Evolutionary conservation across 2,329 filamentous ascomycete species (phyloP).

Genomic region (Aplosporella prunicola): DNA sequence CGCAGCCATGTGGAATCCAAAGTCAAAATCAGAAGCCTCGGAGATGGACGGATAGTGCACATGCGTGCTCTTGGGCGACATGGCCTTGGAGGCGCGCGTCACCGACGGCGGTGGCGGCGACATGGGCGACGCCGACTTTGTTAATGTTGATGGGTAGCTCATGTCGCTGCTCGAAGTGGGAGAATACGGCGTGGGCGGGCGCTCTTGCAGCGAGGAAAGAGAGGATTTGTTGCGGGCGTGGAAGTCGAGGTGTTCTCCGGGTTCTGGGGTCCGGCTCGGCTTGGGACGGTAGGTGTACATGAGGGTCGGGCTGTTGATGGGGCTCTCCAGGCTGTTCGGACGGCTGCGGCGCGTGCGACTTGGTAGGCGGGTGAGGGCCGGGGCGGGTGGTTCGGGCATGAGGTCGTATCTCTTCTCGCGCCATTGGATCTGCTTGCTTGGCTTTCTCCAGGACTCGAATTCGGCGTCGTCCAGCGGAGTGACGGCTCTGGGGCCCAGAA

Average conservation of each 20-base stretch:
- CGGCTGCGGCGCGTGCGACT: conserved; percentile 5
- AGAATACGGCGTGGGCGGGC: conserved; percentile 31
- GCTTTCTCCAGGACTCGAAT: conserved; percentile 32
- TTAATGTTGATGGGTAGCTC: background rate
- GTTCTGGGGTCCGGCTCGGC: background rate
- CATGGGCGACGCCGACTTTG: background rate
- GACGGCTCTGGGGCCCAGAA: conserved; percentile 28
- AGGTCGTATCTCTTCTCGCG: conserved; percentile 21
- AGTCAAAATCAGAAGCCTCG: conserved; percentile 28
- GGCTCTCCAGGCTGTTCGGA: background rate
- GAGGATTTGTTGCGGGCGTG: conserved; percentile 10
- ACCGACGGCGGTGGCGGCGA: background rate
- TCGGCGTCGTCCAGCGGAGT: conserved; percentile 32
- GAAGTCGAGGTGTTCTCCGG: background rate
- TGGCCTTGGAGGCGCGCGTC: background rate
- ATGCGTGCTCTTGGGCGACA: conserved; percentile 11
- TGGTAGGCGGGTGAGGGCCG: conserved; percentile 9
- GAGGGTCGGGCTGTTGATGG: conserved; percentile 20
- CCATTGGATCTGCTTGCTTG: conserved; percentile 27
- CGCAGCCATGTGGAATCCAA: conserved; percentile 13
- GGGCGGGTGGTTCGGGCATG: conserved; percentile 8
- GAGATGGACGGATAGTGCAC: conserved; percentile 30
- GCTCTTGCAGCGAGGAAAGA: conserved; percentile 25
- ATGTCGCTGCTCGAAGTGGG: conserved; percentile 21
- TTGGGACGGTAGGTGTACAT: conserved; percentile 9